A percentile compares a stretch with the other conserved stretches of the same genome.
phyloP scores from a whole-genome alignment of 345 rosid genomes.

The Citrus australasica region DNA sequence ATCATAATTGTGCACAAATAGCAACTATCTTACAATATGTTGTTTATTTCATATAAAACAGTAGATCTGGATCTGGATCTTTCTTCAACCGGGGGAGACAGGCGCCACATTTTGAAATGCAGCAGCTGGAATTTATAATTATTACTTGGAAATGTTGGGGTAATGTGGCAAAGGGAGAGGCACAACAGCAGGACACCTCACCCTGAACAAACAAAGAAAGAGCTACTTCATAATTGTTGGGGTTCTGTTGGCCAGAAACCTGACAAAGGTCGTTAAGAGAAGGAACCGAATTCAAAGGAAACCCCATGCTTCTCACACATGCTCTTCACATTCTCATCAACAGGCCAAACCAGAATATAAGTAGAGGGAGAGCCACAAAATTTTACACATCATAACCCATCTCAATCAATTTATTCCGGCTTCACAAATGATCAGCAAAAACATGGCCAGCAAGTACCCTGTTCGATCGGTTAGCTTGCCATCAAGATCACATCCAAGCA shows the following conservation, averaged over 20 bases:
- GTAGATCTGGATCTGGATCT: slow-evolving; percentile 41
- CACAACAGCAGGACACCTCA: slow-evolving; percentile 42
- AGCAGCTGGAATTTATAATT: slow-evolving; percentile 3
- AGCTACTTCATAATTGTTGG: slow-evolving; percentile 21
- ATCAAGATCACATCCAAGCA: slow-evolving; percentile 66
- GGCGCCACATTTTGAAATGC: background rate
- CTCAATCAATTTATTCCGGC: slow-evolving; percentile 7
- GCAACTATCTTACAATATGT: no score
- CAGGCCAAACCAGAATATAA: background rate
- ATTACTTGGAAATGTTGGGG: slow-evolving; percentile 10
- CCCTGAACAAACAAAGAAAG: slow-evolving; percentile 5
- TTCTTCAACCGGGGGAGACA: slow-evolving; percentile 18
- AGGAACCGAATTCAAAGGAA: slow-evolving; percentile 16
- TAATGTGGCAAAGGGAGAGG: slow-evolving; percentile 49
- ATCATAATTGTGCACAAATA: background rate
- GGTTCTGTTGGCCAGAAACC: slow-evolving; percentile 27
- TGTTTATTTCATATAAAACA: no score
- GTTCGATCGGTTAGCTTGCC: slow-evolving; percentile 72
- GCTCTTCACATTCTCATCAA: slow-evolving; percentile 14
- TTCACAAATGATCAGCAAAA: background rate
- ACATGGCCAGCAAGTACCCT: slow-evolving; percentile 38
- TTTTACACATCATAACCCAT: slow-evolving; percentile 7
- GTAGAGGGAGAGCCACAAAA: background rate
- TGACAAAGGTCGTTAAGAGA: background rate
- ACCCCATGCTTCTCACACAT: slow-evolving; percentile 23